Percentiles rank a stretch among this genome's conserved stretches.
Conservation (phyloP, 768 basidiomycete genomes). For the Mycena polygramma region DNA sequence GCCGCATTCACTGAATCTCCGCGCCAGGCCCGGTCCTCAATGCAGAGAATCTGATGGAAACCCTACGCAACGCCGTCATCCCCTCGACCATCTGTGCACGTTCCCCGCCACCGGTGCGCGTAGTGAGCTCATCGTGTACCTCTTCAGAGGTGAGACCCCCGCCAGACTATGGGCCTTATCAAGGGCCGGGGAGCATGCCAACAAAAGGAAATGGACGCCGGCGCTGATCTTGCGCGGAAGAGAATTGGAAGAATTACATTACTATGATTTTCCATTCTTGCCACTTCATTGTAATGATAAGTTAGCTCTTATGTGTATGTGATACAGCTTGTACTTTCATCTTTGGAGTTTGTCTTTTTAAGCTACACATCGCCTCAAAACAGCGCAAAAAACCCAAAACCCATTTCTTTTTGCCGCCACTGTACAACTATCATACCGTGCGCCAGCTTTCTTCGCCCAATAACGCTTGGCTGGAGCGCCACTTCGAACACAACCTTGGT, state of each 20-base stretch:
- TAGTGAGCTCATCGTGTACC: constrained; percentile 21
- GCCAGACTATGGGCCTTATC: constrained; percentile 89
- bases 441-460: too few relatives aligned
- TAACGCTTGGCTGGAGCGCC: too few relatives aligned
- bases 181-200: constrained; percentile 71
- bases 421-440: too few relatives aligned
- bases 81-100: constrained; percentile 68
- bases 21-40: constrained; percentile 91
- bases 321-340: too few relatives aligned
- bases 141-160: constrained; percentile 76
- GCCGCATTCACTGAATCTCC: constrained; percentile 13
- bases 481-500: too few relatives aligned
- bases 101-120: constrained; percentile 64
- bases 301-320: neutral
- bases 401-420: too few relatives aligned
- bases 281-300: constrained; percentile 11
- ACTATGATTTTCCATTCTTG: too few relatives aligned
- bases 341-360: too few relatives aligned
- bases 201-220: constrained; percentile 51
- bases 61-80: constrained; percentile 86
- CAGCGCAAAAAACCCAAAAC: too few relatives aligned
- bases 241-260: neutral
- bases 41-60: constrained; percentile 89
- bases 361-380: too few relatives aligned
- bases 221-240: constrained; percentile 31